phyloP scores from a whole-genome alignment of 441 rosid species.

The Erysimum pusillum region DNA sequence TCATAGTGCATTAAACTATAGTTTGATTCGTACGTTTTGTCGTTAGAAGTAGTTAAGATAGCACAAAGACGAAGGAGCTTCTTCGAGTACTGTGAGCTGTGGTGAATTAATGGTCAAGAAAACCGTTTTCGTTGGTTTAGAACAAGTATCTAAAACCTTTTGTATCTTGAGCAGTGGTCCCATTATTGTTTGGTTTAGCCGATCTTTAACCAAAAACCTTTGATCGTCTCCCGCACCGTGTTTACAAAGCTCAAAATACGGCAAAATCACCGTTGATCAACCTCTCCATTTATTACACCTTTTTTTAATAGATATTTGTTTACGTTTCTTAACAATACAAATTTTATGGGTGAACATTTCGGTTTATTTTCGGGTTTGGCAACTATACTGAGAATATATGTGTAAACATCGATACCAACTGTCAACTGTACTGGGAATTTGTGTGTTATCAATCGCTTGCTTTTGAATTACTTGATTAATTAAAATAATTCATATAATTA shows the following conservation, averaged over 20 bases:
- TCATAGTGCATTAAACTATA: constrained; percentile 18
- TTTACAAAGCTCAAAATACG: neutral
- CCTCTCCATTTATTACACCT: too few species aligned
- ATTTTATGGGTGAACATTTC: too few species aligned
- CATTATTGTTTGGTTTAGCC: neutral
- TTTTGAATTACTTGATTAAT: too few species aligned
- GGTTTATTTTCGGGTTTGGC: too few species aligned
- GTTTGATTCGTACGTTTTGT: constrained; percentile 13
- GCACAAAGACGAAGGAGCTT: constrained; percentile 15
- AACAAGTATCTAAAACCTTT: neutral
- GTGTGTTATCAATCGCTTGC: too few species aligned
- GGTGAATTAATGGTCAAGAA: neutral
- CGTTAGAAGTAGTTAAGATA: constrained; percentile 8
- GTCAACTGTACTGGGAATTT: too few species aligned
- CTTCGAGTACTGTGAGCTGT: constrained; percentile 13
- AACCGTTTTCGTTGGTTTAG: constrained; percentile 28
- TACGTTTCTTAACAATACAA: too few species aligned
- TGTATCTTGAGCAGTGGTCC: neutral
- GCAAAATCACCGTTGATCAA: too few species aligned
- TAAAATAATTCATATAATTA: neutral
- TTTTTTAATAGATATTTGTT: too few species aligned
- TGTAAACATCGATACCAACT: too few species aligned
- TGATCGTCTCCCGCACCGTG: neutral
- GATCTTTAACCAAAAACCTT: neutral
- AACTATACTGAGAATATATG: too few species aligned